phyloP scores from a whole-genome alignment of 495 filamentous ascomycete genomes.

The Annulohypoxylon nitens region DNA sequence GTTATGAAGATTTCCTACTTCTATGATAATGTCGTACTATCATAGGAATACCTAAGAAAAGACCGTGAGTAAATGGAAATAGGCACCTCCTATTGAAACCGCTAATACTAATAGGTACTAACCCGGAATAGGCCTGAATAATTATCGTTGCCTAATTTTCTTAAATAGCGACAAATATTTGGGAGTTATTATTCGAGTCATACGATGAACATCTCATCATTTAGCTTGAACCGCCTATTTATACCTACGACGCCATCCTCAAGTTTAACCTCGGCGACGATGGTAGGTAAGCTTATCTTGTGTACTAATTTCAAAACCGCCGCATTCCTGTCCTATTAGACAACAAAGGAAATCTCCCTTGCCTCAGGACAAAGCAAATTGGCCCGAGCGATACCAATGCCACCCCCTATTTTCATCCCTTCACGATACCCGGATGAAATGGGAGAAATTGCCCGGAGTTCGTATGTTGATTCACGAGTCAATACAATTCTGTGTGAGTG shows the following conservation, averaged over 20 bases:
- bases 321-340: not conserved
- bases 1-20: too few relatives aligned
- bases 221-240: not conserved
- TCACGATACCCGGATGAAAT: not conserved
- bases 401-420: not conserved
- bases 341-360: not conserved
- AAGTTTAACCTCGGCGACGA: not conserved
- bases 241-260: not conserved
- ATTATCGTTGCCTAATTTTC: not conserved
- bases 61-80: not conserved
- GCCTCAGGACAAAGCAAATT: not conserved
- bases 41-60: not conserved
- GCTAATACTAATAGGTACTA: too few relatives aligned
- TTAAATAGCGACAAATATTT: not conserved
- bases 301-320: not conserved
- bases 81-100: not conserved
- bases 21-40: too few relatives aligned
- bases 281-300: not conserved
- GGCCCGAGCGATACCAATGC: not conserved
- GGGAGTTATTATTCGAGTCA: not conserved
- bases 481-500: too few relatives aligned
- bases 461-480: not conserved
- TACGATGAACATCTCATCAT: not conserved
- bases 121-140: too few relatives aligned
- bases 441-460: too few relatives aligned